phyloP scores from a whole-genome alignment of 2,329 filamentous ascomycete genomes.

The Nectriaceae sp. region DNA sequence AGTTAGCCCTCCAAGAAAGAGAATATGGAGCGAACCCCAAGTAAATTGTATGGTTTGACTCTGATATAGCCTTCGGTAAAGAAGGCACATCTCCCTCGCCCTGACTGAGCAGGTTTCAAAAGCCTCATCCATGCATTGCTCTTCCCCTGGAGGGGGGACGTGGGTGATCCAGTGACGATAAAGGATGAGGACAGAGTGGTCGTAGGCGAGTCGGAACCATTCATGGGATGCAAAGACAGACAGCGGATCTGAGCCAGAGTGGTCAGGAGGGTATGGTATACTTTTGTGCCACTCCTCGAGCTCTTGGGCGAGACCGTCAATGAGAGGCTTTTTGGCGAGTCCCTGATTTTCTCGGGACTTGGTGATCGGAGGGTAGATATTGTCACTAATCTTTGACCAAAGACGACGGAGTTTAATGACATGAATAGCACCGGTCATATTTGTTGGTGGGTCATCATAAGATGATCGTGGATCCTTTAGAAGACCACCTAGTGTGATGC shows the following conservation, averaged over 20 bases:
- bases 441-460: slow-evolving; percentile 18
- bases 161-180: slow-evolving; percentile 34
- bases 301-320: slow-evolving; percentile 23
- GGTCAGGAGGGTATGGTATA: slow-evolving; percentile 17
- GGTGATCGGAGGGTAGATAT: slow-evolving; percentile 22
- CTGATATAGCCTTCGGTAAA: slow-evolving; percentile 37
- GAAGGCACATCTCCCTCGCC: slow-evolving; percentile 33
- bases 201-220: slow-evolving; percentile 41
- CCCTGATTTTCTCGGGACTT: slow-evolving; percentile 8
- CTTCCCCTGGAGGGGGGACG: slow-evolving; percentile 11
- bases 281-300: slow-evolving; percentile 29
- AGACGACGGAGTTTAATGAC: slow-evolving; percentile 30
- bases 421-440: slow-evolving; percentile 33
- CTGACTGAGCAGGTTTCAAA: slow-evolving; percentile 13
- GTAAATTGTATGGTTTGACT: slow-evolving; percentile 26
- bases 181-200: slow-evolving; percentile 40
- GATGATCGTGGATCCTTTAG: neutral
- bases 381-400: slow-evolving; percentile 31
- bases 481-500: neutral
- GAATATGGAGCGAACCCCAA: slow-evolving; percentile 36
- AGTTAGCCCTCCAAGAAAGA: slow-evolving; percentile 37
- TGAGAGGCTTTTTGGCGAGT: slow-evolving; percentile 13
- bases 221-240: slow-evolving; percentile 37
- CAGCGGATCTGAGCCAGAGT: neutral
- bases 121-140: slow-evolving; percentile 5